A percentile compares a stretch with the other conserved stretches of the same genome.
Evolutionary conservation across 2,329 filamentous ascomycete species (phyloP).

Genomic region (Trichoderma koningii): DNA sequence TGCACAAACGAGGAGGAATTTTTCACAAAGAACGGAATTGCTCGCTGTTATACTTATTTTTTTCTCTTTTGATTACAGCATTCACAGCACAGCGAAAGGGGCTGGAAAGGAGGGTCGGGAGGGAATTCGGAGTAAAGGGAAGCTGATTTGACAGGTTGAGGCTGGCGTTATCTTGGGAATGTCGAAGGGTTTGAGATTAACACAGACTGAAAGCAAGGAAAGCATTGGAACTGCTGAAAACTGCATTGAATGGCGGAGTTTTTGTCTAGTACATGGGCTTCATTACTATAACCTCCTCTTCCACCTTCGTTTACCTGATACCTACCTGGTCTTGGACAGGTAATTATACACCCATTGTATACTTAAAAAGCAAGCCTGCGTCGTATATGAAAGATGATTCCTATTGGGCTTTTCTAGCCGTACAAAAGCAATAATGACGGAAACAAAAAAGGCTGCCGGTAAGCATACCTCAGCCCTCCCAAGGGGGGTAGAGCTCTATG

Average conservation of each 20-base stretch:
- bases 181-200: too few species aligned
- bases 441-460: neutral
- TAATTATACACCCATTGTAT: neutral
- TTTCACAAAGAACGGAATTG: neutral
- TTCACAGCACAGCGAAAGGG: neutral
- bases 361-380: too few species aligned
- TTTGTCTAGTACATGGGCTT: neutral
- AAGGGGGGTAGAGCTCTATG: neutral
- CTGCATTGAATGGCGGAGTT: neutral
- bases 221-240: neutral
- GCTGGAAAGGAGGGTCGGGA: neutral
- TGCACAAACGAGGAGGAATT: neutral
- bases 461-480: neutral
- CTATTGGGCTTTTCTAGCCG: neutral
- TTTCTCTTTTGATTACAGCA: constrained; percentile 1
- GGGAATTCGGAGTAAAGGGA: too few species aligned
- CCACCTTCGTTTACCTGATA: neutral
- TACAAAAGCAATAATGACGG: neutral
- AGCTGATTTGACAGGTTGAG: neutral
- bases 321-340: neutral
- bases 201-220: too few species aligned
- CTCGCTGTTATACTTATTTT: neutral
- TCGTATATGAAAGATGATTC: neutral
- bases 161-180: too few species aligned
- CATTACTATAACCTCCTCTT: neutral